Conservation (phyloP, 2,329 filamentous ascomycete genomes). For the Scedosporium dehoogii region DNA sequence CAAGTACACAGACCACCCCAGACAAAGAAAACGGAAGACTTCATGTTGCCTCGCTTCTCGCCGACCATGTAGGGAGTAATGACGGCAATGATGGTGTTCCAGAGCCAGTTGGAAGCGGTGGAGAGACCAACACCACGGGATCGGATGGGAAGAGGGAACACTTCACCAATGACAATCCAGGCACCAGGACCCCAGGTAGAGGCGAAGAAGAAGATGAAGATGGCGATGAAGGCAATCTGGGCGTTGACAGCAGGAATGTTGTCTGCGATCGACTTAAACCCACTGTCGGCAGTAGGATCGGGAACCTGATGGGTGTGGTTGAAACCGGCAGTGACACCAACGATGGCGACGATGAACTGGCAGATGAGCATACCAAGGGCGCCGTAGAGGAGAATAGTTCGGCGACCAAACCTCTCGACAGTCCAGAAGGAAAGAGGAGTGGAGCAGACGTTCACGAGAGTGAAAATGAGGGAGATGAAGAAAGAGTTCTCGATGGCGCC, state of each 20-base stretch:
- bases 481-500: constrained; percentile 70
- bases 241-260: constrained; percentile 51
- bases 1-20: constrained; percentile 58
- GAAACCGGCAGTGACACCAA: constrained; percentile 53
- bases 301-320: constrained; percentile 30
- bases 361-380: constrained; percentile 75
- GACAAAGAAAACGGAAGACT: constrained; percentile 63
- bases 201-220: constrained; percentile 92
- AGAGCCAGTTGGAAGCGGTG: constrained; percentile 85
- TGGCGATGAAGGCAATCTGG: constrained; percentile 79
- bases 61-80: constrained; percentile 67
- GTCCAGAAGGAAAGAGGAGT: constrained; percentile 83
- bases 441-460: constrained; percentile 76
- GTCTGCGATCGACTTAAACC: constrained; percentile 27
- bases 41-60: constrained; percentile 48
- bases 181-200: constrained; percentile 77
- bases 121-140: constrained; percentile 79
- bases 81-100: constrained; percentile 65
- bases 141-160: constrained; percentile 82
- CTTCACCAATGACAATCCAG: constrained; percentile 79
- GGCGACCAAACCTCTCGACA: constrained; percentile 73
- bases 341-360: constrained; percentile 77
- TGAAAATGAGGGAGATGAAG: constrained; percentile 77
- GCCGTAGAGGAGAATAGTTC: constrained; percentile 68
- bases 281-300: constrained; percentile 28